Conservation (phyloP, 2,329 filamentous ascomycete genomes). For the Dissoconium aciculare region DNA sequence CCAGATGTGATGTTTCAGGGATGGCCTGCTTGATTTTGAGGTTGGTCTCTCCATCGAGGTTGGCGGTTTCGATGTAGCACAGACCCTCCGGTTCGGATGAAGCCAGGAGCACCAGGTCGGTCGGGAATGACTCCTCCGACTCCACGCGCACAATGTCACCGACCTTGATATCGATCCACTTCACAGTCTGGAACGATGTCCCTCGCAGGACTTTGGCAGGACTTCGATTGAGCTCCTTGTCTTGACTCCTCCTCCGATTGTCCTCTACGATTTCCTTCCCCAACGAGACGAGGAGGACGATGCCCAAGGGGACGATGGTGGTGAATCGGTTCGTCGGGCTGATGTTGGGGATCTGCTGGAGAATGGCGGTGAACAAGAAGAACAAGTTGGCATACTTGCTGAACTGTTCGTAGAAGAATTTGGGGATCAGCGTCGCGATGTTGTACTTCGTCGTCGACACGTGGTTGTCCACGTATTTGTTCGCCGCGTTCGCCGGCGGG, state of each 20-base stretch:
- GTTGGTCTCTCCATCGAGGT: conserved; percentile 94
- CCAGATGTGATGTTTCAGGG: conserved; percentile 76
- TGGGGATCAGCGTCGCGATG: conserved; percentile 76
- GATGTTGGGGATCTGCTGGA: conserved; percentile 90
- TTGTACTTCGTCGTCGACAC: conserved; percentile 98
- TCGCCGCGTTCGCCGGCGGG: conserved; percentile 71
- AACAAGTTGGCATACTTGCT: conserved; percentile 98
- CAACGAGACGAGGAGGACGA: conserved; percentile 87
- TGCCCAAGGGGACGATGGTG: conserved; percentile 81
- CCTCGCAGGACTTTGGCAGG: conserved; percentile 72
- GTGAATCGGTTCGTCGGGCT: conserved; percentile 93
- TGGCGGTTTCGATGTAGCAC: conserved; percentile 97
- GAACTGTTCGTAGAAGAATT: conserved; percentile 96
- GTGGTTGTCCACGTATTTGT: conserved; percentile 92
- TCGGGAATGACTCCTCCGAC: conserved; percentile 88
- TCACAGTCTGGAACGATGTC: conserved; percentile 68
- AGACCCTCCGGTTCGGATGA: conserved; percentile 94
- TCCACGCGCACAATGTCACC: conserved; percentile 88
- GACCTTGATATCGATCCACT: conserved; percentile 86
- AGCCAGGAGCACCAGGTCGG: conserved; percentile 79
- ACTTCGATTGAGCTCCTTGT: conserved; percentile 75
- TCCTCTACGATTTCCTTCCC: conserved; percentile 92
- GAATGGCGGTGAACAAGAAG: conserved; percentile 88
- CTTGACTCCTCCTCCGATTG: conserved; percentile 73
- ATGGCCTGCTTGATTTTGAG: conserved; percentile 97